Evolutionary conservation across 345 rosid species (phyloP).

Genomic region (Cardamine chenopodiifolia): DNA sequence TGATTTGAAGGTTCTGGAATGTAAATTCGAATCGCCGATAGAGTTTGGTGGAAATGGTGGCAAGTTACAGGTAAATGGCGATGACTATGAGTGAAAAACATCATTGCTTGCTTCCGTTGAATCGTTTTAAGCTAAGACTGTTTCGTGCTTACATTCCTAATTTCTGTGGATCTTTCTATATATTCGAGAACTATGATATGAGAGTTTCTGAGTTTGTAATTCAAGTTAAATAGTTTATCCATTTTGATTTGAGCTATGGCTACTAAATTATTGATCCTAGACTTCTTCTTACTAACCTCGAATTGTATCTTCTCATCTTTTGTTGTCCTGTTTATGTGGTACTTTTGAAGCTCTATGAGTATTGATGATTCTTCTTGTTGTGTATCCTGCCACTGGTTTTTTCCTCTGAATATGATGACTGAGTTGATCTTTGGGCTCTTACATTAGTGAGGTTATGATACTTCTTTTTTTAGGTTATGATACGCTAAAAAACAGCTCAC

Average conservation of each 20-base stretch:
- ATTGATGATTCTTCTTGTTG: background rate
- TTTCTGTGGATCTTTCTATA: background rate
- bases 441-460: background rate
- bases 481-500: too few species aligned
- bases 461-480: background rate
- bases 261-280: background rate
- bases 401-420: background rate
- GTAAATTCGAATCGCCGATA: conserved; percentile 56
- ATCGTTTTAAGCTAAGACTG: conserved; percentile 2
- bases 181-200: background rate
- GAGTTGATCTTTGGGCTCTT: background rate
- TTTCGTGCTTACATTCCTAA: background rate
- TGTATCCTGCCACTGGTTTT: background rate
- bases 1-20: conserved; percentile 76
- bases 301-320: background rate
- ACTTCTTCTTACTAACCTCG: background rate
- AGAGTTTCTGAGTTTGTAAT: background rate
- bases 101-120: conserved; percentile 12
- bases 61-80: conserved; percentile 62
- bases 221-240: background rate
- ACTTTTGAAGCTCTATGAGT: conserved; percentile 1
- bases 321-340: background rate
- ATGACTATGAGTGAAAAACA: background rate
- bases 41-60: conserved; percentile 83
- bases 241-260: background rate